These are phyloP conservation scores for Leucosporidium creatinivorum DNA, from an alignment of 768 basidiomycete genomes.

Conservation along the genomic window DNA sequence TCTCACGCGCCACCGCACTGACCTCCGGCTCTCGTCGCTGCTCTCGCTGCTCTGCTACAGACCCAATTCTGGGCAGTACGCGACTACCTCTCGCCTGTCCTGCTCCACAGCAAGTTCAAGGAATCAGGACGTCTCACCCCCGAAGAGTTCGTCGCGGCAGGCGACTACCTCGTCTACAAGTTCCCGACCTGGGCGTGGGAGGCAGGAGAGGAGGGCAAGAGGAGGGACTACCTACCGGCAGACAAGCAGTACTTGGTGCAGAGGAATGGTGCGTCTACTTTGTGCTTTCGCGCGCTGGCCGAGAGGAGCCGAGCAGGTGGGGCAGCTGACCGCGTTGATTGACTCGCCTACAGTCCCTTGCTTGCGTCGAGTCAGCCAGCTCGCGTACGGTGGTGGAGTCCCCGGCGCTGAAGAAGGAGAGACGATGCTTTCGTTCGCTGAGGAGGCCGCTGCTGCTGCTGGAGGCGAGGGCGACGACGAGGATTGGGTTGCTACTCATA, in stretches of 20 bases:
- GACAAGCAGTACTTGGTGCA: conserved; percentile 97
- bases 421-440: conserved; percentile 68
- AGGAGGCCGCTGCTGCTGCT: conserved; percentile 54
- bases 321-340: background rate
- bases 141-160: conserved; percentile 98
- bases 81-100: conserved; percentile 73
- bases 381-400: conserved; percentile 46
- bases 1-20: background rate
- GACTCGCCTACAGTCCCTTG: conserved; percentile 62
- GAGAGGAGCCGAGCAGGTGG: background rate
- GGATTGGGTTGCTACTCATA: conserved; percentile 98
- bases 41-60: conserved; percentile 43
- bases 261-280: conserved; percentile 52
- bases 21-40: background rate
- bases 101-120: conserved; percentile 97
- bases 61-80: conserved; percentile 89
- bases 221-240: conserved; percentile 81
- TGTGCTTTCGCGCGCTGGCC: background rate
- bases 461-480: conserved; percentile 51
- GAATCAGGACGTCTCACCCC: conserved; percentile 70
- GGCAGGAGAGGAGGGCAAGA: conserved; percentile 75
- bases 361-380: conserved; percentile 83
- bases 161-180: conserved; percentile 91
- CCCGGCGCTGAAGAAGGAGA: conserved; percentile 88
- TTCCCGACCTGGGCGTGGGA: conserved; percentile 99